These are phyloP conservation scores for Sistotremastrum suecicum DNA, from an alignment of 768 basidiomycete species.

Conservation along the genomic window DNA sequence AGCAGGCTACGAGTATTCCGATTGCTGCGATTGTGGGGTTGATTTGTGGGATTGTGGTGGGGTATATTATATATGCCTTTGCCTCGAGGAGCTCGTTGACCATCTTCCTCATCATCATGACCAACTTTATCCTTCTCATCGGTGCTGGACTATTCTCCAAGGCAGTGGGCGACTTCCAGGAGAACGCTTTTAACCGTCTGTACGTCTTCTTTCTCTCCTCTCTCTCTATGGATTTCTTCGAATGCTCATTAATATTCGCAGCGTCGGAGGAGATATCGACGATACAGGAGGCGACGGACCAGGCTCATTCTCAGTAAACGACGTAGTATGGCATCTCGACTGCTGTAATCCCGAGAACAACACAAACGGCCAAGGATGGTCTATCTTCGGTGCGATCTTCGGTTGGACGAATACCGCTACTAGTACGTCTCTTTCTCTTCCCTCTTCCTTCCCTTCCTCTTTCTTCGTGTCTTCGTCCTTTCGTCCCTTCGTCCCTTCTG, in stretches of 20 bases:
- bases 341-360: constrained; percentile 61
- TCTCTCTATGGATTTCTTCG: too few species aligned
- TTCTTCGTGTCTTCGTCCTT: not conserved
- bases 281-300: constrained; percentile 61
- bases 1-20: constrained; percentile 74
- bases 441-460: not conserved
- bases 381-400: constrained; percentile 71
- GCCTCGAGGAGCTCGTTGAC: constrained; percentile 64
- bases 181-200: constrained; percentile 47
- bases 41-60: constrained; percentile 58
- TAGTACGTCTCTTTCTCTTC: constrained; percentile 21
- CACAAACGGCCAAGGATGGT: constrained; percentile 45
- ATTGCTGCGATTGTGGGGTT: constrained; percentile 82
- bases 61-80: constrained; percentile 68
- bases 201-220: constrained; percentile 8
- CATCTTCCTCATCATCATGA: constrained; percentile 84
- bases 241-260: constrained; percentile 2
- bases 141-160: constrained; percentile 88
- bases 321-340: constrained; percentile 79
- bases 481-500: not conserved
- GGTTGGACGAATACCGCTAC: constrained; percentile 84
- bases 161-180: constrained; percentile 58
- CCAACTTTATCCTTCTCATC: constrained; percentile 83
- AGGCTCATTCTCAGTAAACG: constrained; percentile 67
- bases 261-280: constrained; percentile 61